phyloP scores from a whole-genome alignment of 2,329 filamentous ascomycete species.

The Neofusicoccum ribis region DNA sequence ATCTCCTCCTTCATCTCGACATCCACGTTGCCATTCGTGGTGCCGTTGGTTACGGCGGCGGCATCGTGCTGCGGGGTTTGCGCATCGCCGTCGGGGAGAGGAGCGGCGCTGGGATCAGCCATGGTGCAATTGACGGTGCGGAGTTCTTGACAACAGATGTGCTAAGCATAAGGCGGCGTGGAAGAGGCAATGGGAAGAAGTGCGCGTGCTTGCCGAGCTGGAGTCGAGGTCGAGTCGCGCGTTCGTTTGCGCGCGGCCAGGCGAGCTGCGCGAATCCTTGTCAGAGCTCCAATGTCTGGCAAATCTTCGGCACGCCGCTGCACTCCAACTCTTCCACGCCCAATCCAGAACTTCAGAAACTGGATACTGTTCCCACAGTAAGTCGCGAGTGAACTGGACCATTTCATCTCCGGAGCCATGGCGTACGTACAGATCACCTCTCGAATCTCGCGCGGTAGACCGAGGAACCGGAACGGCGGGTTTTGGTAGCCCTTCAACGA shows the following conservation, averaged over 20 bases:
- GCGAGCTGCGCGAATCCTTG: slow-evolving; percentile 12
- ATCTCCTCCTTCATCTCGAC: slow-evolving; percentile 39
- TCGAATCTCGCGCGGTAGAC: not conserved
- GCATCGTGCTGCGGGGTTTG: slow-evolving; percentile 14
- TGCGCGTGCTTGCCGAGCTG: not conserved
- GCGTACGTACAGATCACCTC: not conserved
- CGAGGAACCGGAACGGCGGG: not conserved
- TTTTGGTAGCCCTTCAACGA: not conserved
- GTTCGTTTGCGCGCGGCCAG: slow-evolving; percentile 7
- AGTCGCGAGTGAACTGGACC: too few species aligned
- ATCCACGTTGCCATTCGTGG: slow-evolving; percentile 24
- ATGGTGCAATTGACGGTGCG: not conserved
- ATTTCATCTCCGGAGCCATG: not conserved
- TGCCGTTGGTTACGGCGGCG: slow-evolving; percentile 26
- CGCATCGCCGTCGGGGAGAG: slow-evolving; percentile 10
- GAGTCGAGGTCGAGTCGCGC: slow-evolving; percentile 1
- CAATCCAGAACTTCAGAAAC: too few species aligned
- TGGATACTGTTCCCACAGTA: too few species aligned
- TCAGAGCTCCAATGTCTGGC: slow-evolving; percentile 1
- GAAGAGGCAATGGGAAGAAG: not conserved
- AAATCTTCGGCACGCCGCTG: too few species aligned
- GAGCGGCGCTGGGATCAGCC: not conserved
- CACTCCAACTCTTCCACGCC: too few species aligned
- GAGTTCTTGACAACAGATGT: not conserved
- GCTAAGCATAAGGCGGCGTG: not conserved